A percentile compares a stretch with the other conserved stretches of the same genome.
Conservation (phyloP, 495 filamentous ascomycete species). For the Penicillium paxilli region DNA sequence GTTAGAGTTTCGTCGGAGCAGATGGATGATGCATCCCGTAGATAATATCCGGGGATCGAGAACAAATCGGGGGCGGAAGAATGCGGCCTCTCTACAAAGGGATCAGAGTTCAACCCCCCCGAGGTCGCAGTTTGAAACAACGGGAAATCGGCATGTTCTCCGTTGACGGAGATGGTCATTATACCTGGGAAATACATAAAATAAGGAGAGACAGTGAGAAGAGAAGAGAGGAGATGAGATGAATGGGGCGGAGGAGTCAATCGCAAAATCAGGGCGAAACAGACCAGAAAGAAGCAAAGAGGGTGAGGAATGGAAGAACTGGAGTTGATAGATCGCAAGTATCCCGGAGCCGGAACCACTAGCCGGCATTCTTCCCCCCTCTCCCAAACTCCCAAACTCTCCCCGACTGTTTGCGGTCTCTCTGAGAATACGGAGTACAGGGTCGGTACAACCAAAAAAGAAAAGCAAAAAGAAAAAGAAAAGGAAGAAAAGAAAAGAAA, state of each 20-base stretch:
- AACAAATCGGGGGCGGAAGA: conserved; percentile 22
- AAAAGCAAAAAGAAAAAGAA: not conserved
- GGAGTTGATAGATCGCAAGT: too few relatives aligned
- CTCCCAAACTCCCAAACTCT: too few relatives aligned
- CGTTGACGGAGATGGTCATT: too few relatives aligned
- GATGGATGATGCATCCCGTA: not conserved
- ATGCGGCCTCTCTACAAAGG: conserved; percentile 2
- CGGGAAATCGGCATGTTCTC: too few relatives aligned
- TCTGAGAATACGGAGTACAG: too few relatives aligned
- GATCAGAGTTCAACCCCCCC: conserved; percentile 4
- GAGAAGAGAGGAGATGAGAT: not conserved
- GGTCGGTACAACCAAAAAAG: too few relatives aligned
- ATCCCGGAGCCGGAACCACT: too few relatives aligned
- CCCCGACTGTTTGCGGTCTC: conserved; percentile 14
- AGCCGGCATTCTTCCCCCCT: too few relatives aligned
- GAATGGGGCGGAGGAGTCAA: not conserved
- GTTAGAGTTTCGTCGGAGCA: not conserved
- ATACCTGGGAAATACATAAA: not conserved
- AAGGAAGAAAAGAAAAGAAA: not conserved
- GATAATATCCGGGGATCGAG: not conserved
- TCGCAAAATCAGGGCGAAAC: not conserved
- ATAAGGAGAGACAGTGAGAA: not conserved
- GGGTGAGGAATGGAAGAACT: not conserved
- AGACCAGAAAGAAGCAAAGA: not conserved
- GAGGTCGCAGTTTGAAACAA: not conserved